Conservation (phyloP, 2,329 filamentous ascomycete genomes). For the Talaromyces sp. region DNA sequence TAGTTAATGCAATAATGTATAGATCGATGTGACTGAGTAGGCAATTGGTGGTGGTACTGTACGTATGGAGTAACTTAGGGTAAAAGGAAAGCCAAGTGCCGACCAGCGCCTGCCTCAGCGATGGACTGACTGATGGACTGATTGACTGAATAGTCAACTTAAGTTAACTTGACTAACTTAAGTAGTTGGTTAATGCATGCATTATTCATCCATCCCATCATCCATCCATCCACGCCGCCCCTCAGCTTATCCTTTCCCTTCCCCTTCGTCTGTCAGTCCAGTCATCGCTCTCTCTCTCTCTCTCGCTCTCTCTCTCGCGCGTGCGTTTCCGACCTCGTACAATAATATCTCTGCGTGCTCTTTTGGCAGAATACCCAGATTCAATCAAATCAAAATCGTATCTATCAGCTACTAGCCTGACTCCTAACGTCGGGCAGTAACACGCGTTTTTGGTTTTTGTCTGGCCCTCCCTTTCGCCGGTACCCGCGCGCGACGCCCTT, state of each 20-base stretch:
- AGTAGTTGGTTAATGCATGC: neutral
- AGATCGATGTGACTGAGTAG: no score
- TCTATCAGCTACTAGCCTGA: neutral
- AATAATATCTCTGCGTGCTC: no score
- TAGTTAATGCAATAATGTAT: no score
- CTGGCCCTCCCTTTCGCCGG: neutral
- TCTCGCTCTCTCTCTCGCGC: neutral
- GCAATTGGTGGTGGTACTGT: no score
- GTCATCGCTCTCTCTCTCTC: constrained; percentile 16
- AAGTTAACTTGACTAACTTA: no score
- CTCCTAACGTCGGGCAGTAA: neutral
- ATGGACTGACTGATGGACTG: no score
- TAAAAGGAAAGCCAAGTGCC: neutral
- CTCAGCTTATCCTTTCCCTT: neutral
- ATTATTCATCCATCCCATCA: no score
- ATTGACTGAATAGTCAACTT: no score
- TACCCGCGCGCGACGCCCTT: constrained; percentile 7
- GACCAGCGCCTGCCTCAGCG: neutral
- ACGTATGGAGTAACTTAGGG: no score
- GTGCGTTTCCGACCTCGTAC: no score
- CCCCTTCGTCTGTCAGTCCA: no score
- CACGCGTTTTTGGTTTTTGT: constrained; percentile 11
- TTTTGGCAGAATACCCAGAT: neutral
- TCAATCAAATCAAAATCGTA: neutral
- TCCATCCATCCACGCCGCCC: neutral